Evolutionary conservation across 2,329 filamentous ascomycete genomes (phyloP).

Genomic region (Xylaria sp.): DNA sequence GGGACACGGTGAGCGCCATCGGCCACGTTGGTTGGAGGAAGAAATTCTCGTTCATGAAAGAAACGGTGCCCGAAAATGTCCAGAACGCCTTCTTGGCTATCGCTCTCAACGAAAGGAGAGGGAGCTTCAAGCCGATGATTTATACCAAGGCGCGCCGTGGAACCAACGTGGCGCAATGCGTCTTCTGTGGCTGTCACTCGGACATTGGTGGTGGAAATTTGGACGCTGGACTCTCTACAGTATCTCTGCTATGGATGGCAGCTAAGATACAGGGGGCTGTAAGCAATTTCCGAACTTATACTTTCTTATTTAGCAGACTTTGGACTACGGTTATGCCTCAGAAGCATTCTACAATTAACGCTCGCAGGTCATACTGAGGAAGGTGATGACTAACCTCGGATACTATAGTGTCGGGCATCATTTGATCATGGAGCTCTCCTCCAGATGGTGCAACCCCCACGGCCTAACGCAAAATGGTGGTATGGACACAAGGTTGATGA

Average conservation of each 20-base stretch:
- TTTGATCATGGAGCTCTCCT: constrained; percentile 23
- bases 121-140: constrained; percentile 25
- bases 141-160: constrained; percentile 14
- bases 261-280: constrained; percentile 14
- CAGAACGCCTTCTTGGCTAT: constrained; percentile 26
- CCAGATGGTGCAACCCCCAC: constrained; percentile 25
- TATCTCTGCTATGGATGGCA: constrained; percentile 25
- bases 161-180: constrained; percentile 15
- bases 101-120: constrained; percentile 24
- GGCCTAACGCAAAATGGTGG: constrained; percentile 27
- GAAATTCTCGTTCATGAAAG: constrained; percentile 23
- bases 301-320: neutral
- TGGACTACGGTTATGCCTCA: neutral
- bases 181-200: constrained; percentile 17
- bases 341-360: neutral
- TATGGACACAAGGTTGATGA: constrained; percentile 21
- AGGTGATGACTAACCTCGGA: neutral
- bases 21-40: constrained; percentile 19
- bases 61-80: constrained; percentile 20
- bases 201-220: constrained; percentile 23
- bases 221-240: constrained; percentile 23
- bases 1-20: constrained; percentile 28
- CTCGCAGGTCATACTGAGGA: neutral
- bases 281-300: neutral
- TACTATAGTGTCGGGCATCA: constrained; percentile 8